A percentile compares a stretch with the other conserved stretches of the same genome.
These are phyloP conservation scores for Diophrys sp. DNA, from an alignment of 73 alveolate genomes.

Conservation along the genomic window DNA sequence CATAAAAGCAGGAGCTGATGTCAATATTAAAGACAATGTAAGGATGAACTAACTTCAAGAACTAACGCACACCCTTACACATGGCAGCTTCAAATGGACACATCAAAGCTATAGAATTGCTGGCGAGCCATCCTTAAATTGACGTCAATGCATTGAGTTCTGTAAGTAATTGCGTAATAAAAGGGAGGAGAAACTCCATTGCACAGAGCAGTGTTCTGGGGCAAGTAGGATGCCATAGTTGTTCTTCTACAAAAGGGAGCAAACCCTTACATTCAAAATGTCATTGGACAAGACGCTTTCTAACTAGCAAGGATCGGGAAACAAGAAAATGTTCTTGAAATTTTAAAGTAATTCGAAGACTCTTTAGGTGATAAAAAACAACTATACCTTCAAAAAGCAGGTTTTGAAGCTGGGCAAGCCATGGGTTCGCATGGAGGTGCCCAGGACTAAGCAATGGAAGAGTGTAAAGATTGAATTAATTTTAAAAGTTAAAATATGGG, in stretches of 20 bases:
- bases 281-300: constrained; percentile 6
- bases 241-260: constrained; percentile 55
- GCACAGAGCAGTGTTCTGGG: constrained; percentile 80
- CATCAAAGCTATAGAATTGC: too few species aligned
- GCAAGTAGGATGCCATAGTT: constrained; percentile 43
- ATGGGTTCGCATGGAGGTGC: background rate
- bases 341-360: background rate
- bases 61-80: too few species aligned
- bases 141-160: too few species aligned
- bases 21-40: too few species aligned
- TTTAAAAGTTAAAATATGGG: too few species aligned
- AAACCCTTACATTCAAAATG: constrained; percentile 42
- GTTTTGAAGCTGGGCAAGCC: background rate
- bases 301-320: constrained; percentile 26
- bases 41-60: too few species aligned
- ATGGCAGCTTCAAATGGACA: too few species aligned
- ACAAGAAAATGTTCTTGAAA: background rate
- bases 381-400: background rate
- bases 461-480: background rate
- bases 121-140: too few species aligned
- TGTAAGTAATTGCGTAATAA: constrained; percentile 36
- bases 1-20: constrained; percentile 65
- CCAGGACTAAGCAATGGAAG: background rate
- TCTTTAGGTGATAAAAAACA: background rate
- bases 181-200: constrained; percentile 72